Evolutionary conservation across 2,329 filamentous ascomycete species (phyloP).

Genomic region (Aspergillus aculeatinus): DNA sequence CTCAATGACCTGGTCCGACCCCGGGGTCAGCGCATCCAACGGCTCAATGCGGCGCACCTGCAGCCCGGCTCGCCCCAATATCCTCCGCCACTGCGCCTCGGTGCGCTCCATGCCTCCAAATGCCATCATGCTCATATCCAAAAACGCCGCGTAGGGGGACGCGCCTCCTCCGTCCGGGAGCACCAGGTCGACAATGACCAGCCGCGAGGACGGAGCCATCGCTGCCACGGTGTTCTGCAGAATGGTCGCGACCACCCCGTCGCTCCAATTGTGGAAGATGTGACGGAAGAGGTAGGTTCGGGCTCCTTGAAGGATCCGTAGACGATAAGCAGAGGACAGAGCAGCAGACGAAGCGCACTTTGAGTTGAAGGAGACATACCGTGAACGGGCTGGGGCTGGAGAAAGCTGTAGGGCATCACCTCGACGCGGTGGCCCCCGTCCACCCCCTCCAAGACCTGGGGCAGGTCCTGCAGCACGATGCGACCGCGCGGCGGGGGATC

Average conservation of each 20-base stretch:
- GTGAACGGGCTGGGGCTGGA: not conserved
- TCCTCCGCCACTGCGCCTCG: too few relatives aligned
- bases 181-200: not conserved
- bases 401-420: slow-evolving; percentile 1
- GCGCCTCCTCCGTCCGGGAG: not conserved
- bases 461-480: slow-evolving; percentile 1
- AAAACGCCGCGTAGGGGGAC: not conserved
- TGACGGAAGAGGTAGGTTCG: slow-evolving; percentile 4
- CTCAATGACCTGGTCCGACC: too few relatives aligned
- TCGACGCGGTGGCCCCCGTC: not conserved
- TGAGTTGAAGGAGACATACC: not conserved
- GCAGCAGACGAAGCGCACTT: not conserved
- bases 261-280: slow-evolving; percentile 1
- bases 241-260: not conserved
- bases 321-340: not conserved
- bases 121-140: too few relatives aligned
- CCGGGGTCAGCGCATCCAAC: too few relatives aligned
- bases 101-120: too few relatives aligned
- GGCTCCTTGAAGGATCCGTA: not conserved
- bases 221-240: not conserved
- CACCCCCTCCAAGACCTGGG: not conserved
- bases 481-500: not conserved
- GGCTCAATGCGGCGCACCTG: too few relatives aligned
- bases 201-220: not conserved
- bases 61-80: too few relatives aligned